Conservation (phyloP, 1,139 yeast species). For the Suhomyces choctaworum region DNA sequence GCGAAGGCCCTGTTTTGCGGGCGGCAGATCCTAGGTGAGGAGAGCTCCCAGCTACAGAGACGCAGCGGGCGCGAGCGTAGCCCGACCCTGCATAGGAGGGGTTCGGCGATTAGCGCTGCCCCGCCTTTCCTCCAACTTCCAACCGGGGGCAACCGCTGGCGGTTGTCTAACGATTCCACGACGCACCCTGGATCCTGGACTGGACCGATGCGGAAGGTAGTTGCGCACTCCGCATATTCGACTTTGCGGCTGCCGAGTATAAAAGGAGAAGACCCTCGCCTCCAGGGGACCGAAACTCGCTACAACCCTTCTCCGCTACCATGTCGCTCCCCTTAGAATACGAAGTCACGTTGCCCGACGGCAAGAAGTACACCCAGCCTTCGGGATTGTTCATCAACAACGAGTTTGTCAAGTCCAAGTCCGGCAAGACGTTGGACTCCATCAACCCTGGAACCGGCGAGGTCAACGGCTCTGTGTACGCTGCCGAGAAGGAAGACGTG, state of each 20-base stretch:
- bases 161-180: too few species aligned
- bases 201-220: constrained; percentile 2
- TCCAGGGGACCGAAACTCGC: not conserved
- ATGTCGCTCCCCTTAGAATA: constrained; percentile 40
- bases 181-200: too few species aligned
- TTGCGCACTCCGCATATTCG: constrained; percentile 2
- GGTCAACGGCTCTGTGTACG: constrained; percentile 61
- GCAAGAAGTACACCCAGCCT: constrained; percentile 59
- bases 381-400: constrained; percentile 81
- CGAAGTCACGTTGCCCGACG: constrained; percentile 57
- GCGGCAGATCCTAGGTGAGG: too few species aligned
- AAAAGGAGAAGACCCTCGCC: too few species aligned
- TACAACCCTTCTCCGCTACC: not conserved
- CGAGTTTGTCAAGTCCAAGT: constrained; percentile 64
- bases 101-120: too few species aligned
- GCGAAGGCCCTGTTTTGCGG: too few species aligned
- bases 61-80: too few species aligned
- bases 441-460: constrained; percentile 71
- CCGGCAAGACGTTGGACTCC: constrained; percentile 63
- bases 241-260: not conserved
- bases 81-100: too few species aligned
- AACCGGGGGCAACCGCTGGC: too few species aligned
- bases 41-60: too few species aligned
- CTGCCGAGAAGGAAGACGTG: constrained; percentile 69
- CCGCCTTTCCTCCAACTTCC: too few species aligned